A percentile compares a stretch with the other conserved stretches of the same genome.
Evolutionary conservation across 192 early-diverging fungal species (phyloP).

Genomic region (Podila verticillata): DNA sequence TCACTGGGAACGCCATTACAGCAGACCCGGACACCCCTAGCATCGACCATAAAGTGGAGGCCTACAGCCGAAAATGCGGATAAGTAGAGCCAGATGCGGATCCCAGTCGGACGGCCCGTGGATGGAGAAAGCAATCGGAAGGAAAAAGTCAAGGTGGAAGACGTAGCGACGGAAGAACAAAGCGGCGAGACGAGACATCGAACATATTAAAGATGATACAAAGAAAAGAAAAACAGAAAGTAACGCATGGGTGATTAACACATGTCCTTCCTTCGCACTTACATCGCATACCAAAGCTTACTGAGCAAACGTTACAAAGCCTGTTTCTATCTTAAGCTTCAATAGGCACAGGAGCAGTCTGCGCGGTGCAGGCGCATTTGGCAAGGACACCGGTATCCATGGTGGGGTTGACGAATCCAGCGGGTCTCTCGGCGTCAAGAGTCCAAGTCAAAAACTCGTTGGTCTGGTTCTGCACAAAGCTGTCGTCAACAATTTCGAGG

Average conservation of each 20-base stretch:
- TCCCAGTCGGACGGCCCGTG: background rate
- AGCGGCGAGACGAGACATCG: no score
- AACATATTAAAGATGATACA: no score
- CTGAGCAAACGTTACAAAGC: background rate
- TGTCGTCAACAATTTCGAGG: slow-evolving; percentile 62
- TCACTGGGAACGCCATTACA: slow-evolving; percentile 16
- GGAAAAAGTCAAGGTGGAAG: no score
- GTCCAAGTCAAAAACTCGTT: slow-evolving; percentile 65
- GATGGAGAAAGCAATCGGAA: background rate
- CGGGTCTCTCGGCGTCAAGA: slow-evolving; percentile 26
- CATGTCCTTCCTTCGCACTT: background rate
- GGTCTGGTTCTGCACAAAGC: slow-evolving; percentile 68
- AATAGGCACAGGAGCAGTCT: background rate
- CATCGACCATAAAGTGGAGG: slow-evolving; percentile 20
- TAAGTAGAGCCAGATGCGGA: background rate
- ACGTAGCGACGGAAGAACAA: no score
- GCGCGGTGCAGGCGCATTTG: slow-evolving; percentile 13
- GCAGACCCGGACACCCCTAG: slow-evolving; percentile 51
- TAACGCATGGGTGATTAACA: no score
- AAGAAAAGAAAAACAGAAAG: no score
- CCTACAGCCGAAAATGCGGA: background rate
- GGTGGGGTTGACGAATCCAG: slow-evolving; percentile 35
- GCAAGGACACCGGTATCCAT: slow-evolving; percentile 53
- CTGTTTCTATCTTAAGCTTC: background rate
- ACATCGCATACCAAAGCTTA: background rate